Evolutionary conservation across 1,284 basidiomycete genomes (phyloP).

Genomic region (Paramarasmius palmivorus): DNA sequence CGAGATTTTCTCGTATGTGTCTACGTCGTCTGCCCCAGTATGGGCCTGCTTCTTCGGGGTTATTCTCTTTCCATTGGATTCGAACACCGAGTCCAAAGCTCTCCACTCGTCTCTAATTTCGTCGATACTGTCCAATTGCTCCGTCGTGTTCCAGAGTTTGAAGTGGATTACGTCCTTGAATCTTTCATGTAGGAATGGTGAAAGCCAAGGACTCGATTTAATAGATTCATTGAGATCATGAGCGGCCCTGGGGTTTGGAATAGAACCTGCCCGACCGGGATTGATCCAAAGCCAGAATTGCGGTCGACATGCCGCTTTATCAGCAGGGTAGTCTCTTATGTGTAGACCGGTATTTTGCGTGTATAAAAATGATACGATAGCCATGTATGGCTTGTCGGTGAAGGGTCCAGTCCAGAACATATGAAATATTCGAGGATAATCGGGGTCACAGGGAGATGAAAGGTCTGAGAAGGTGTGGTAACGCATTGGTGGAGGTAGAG

Average conservation of each 20-base stretch:
- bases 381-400: conserved; percentile 83
- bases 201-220: conserved; percentile 79
- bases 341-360: conserved; percentile 82
- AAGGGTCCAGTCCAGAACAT: conserved; percentile 88
- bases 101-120: conserved; percentile 83
- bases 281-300: conserved; percentile 92
- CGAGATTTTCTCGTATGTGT: conserved; percentile 77
- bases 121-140: conserved; percentile 79
- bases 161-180: conserved; percentile 83
- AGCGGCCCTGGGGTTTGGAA: conserved; percentile 71
- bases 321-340: conserved; percentile 35
- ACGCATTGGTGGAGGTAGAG: conserved; percentile 34
- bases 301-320: conserved; percentile 58
- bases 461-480: conserved; percentile 62
- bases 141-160: conserved; percentile 90
- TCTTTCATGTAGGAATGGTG: conserved; percentile 79
- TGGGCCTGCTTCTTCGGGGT: conserved; percentile 29
- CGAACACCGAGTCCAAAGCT: conserved; percentile 65
- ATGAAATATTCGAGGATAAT: conserved; percentile 76
- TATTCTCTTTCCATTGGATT: conserved; percentile 68
- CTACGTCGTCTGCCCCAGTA: conserved; percentile 19
- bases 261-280: conserved; percentile 67
- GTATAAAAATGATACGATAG: conserved; percentile 77
- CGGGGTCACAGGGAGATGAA: conserved; percentile 62
- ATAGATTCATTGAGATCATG: conserved; percentile 71